Percentiles rank a stretch among this genome's conserved stretches.
Conservation (phyloP, 1,284 basidiomycete species). For the Microbotryomycetes sp. region DNA sequence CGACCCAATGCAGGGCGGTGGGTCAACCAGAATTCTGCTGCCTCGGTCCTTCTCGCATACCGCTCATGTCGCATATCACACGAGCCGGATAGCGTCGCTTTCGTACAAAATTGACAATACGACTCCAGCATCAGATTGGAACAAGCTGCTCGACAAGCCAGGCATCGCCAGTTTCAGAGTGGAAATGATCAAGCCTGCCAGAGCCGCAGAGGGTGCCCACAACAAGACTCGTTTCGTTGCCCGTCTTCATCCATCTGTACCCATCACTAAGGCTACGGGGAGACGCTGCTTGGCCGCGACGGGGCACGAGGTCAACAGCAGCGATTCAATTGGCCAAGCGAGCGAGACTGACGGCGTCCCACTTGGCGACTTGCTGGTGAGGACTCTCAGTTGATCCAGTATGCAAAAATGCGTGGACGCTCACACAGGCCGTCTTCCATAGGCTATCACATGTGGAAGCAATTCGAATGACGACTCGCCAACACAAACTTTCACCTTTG, state of each 20-base stretch:
- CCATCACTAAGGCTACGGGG: background rate
- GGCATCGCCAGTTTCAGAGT: background rate
- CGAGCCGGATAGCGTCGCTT: background rate
- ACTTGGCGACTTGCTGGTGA: too few species aligned
- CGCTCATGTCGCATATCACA: background rate
- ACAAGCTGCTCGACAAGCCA: background rate
- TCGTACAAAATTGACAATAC: background rate
- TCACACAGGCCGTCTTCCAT: too few species aligned
- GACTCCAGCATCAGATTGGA: background rate
- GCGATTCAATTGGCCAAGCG: too few species aligned
- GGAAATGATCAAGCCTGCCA: background rate
- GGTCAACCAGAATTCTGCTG: too few species aligned
- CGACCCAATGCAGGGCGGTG: too few species aligned
- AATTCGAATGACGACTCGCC: too few species aligned
- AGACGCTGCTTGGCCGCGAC: background rate
- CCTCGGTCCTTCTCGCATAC: background rate
- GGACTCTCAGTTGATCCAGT: too few species aligned
- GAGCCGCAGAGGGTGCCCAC: background rate
- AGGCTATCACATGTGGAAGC: too few species aligned
- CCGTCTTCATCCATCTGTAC: background rate
- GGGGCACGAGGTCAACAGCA: background rate
- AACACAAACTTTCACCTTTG: too few species aligned
- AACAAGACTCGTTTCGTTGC: background rate
- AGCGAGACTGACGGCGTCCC: too few species aligned
- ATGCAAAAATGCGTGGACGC: too few species aligned